phyloP scores from a whole-genome alignment of 1,284 basidiomycete genomes.

The Cystobasidiaceae sp. region DNA sequence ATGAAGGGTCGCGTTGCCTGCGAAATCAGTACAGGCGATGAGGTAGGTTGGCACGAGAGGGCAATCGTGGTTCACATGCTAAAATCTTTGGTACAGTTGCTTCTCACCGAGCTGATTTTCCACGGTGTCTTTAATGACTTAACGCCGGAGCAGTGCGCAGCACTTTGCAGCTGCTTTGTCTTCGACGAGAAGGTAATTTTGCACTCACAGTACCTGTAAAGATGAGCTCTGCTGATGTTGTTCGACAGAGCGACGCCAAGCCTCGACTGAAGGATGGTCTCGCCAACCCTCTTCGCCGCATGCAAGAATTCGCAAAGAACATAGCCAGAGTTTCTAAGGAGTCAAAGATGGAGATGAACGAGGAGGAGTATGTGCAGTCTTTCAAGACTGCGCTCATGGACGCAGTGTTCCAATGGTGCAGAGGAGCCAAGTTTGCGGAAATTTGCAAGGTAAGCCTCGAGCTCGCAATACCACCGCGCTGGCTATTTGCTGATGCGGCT shows the following conservation, averaged over 20 bases:
- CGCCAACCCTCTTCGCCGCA: constrained; percentile 79
- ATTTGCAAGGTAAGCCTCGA: constrained; percentile 88
- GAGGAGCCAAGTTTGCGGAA: constrained; percentile 91
- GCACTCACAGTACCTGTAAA: constrained; percentile 50
- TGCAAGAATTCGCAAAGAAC: constrained; percentile 90
- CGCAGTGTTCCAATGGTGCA: constrained; percentile 93
- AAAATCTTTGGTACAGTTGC: constrained; percentile 49
- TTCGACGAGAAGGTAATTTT: constrained; percentile 75
- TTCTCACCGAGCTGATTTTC: constrained; percentile 96
- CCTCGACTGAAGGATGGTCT: constrained; percentile 87
- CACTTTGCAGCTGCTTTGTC: constrained; percentile 90
- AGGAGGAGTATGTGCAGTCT: constrained; percentile 89
- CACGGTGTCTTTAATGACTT: constrained; percentile 91
- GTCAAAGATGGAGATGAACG: constrained; percentile 77
- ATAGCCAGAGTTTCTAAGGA: constrained; percentile 96
- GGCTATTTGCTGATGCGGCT: background rate
- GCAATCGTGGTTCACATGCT: background rate
- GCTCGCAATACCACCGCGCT: background rate
- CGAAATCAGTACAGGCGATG: constrained; percentile 96
- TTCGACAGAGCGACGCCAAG: constrained; percentile 71
- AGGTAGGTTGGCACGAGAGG: constrained; percentile 46
- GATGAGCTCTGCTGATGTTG: background rate
- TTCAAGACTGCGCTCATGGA: constrained; percentile 99
- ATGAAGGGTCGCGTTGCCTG: constrained; percentile 98
- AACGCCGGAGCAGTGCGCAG: constrained; percentile 85